These are phyloP conservation scores for Pistacia vera DNA, from an alignment of 345 rosid genomes.

Conservation along the genomic window DNA sequence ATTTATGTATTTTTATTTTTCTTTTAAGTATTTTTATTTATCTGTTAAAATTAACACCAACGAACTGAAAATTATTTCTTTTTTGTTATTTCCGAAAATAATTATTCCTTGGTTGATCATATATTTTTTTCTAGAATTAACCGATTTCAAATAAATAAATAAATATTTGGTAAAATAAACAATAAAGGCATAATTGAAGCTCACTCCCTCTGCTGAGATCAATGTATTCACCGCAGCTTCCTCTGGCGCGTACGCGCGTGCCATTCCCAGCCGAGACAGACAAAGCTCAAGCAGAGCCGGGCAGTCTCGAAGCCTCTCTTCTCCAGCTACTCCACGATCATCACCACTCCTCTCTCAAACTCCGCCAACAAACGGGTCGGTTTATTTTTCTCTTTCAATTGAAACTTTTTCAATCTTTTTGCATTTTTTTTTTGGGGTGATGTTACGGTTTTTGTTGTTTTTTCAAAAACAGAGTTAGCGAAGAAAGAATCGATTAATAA, in stretches of 20 bases:
- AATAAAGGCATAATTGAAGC: too few relatives aligned
- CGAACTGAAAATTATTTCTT: too few relatives aligned
- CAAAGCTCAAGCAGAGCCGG: constrained; percentile 34
- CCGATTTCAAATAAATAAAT: too few relatives aligned
- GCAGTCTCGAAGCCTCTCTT: constrained; percentile 61
- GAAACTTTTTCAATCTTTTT: neutral
- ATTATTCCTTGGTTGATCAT: too few relatives aligned
- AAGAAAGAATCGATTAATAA: constrained; percentile 70
- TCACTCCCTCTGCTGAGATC: too few relatives aligned
- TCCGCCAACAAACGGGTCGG: constrained; percentile 53
- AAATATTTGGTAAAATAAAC: too few relatives aligned
- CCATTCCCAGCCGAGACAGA: constrained; percentile 28
- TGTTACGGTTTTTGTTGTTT: neutral
- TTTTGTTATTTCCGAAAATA: too few relatives aligned
- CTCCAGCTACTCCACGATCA: constrained; percentile 61
- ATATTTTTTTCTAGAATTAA: too few relatives aligned
- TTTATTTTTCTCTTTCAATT: neutral
- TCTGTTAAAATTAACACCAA: too few relatives aligned
- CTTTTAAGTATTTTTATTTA: too few relatives aligned
- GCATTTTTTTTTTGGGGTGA: neutral
- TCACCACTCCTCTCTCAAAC: constrained; percentile 55
- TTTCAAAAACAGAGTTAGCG: constrained; percentile 50
- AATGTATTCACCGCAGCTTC: constrained; percentile 43
- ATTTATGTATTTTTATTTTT: too few relatives aligned
- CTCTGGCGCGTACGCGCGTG: constrained; percentile 42